These are phyloP conservation scores for Coemansia biformis DNA, from an alignment of 192 early-diverging fungal species.

Conservation along the genomic window DNA sequence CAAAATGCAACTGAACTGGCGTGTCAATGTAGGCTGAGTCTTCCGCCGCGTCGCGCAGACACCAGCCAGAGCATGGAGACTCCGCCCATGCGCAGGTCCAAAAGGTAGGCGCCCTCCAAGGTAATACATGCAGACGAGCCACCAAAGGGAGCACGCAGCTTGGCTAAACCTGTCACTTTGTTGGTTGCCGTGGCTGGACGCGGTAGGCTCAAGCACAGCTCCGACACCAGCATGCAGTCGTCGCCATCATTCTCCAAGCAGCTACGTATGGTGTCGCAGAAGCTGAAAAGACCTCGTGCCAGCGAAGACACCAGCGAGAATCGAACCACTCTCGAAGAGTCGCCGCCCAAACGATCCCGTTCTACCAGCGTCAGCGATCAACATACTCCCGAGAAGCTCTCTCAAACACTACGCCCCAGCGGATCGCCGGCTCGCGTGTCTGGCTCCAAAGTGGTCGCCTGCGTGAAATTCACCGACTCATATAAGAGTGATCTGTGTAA, in stretches of 20 bases:
- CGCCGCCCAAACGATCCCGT: too few species aligned
- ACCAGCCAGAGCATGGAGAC: neutral
- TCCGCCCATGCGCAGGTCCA: neutral
- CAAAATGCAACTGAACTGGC: too few species aligned
- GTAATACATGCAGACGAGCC: neutral
- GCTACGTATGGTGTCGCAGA: too few species aligned
- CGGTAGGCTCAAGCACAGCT: too few species aligned
- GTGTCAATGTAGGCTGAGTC: slow-evolving; percentile 13
- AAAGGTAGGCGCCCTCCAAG: slow-evolving; percentile 1
- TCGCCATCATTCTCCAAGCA: too few species aligned
- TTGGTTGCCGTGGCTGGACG: too few species aligned
- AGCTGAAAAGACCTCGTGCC: too few species aligned
- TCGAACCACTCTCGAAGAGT: too few species aligned
- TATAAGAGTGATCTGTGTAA: slow-evolving; percentile 15
- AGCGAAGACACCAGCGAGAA: too few species aligned
- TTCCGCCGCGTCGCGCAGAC: neutral
- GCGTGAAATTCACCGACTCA: slow-evolving; percentile 21
- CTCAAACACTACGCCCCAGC: slow-evolving; percentile 18
- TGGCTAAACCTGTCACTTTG: too few species aligned
- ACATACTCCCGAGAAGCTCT: slow-evolving; percentile 27
- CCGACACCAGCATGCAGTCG: too few species aligned
- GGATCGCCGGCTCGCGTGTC: slow-evolving; percentile 38
- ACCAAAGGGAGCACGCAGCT: neutral
- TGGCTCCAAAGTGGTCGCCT: slow-evolving; percentile 19
- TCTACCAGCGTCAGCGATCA: neutral